phyloP scores from a whole-genome alignment of 495 filamentous ascomycete species.

The Penicillium tannophilum region DNA sequence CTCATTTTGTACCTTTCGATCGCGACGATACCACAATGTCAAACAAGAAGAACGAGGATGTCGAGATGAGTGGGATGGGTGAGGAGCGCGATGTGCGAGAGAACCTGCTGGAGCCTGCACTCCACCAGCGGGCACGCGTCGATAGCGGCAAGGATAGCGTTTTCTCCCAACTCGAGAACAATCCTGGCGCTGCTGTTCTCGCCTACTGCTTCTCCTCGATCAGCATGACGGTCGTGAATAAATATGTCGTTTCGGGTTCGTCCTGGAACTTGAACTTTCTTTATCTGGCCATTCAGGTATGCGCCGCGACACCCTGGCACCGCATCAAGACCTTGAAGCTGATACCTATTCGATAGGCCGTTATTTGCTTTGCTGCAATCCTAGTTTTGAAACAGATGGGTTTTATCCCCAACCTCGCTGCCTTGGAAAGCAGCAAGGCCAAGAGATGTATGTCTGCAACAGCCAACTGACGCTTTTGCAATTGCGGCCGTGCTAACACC shows the following conservation, averaged over 20 bases:
- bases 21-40: not conserved
- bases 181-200: not conserved
- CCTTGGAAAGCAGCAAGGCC: not conserved
- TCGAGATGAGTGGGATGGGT: not conserved
- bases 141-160: not conserved
- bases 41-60: not conserved
- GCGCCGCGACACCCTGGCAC: not conserved
- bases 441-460: not conserved
- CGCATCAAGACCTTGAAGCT: not conserved
- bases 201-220: constrained; percentile 2
- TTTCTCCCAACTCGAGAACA: not conserved
- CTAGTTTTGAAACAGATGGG: not conserved
- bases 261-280: constrained; percentile 3
- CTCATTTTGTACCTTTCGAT: not conserved
- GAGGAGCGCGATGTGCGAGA: not conserved
- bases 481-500: not conserved
- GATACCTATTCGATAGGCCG: not conserved
- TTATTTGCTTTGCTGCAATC: not conserved
- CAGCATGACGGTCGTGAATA: constrained; percentile 4
- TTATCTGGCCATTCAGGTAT: constrained; percentile 4
- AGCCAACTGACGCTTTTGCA: not conserved
- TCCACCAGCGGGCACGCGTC: not conserved
- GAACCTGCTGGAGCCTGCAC: not conserved
- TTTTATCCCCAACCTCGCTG: not conserved
- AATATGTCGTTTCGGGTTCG: constrained; percentile 1